Evolutionary conservation across 1,284 basidiomycete species (phyloP), one percentile per base, ranked within the genome.

Genomic region (Boletus calvinii): DNA sequence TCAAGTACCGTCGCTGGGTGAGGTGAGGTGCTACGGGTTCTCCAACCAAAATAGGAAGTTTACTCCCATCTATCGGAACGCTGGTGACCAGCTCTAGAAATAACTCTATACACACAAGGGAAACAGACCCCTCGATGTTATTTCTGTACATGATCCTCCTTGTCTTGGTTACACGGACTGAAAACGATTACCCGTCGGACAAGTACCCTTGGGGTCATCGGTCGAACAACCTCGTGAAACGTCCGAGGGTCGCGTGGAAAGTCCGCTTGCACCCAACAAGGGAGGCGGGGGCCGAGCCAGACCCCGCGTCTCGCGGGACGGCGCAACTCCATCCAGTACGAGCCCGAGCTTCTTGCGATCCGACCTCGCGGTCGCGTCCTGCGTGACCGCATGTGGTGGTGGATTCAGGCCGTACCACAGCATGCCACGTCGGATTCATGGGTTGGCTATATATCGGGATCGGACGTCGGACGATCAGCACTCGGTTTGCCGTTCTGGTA

Each of bases 381-480:
- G 41, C 13, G 41, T 35, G 46, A 12, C 36, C 36, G 36, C 6
- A 13, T 29, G 37, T 22, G 42, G 46, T 22, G 22, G 22, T n/a
- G 37, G 29, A 37, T 40, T 8, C 15, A 22, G 22, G 22, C 22
- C 22, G 22, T 35, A 32, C 44, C 44, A 45, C 4, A 37, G 48
- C 48, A 22, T 22, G 22, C 22, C 44, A 50, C 35, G 48, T 37
- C 43, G 41, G 47, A 30, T 15, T 29, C 29, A n/a, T 8, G 11
- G 3, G 5, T n/a, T 8, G 7, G 8, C 10, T 46, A 47, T 13
- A 40, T 62, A 62, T 64, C 56, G 59, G 62, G 57, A 54, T 46
- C 12, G 52, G 48, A 55, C 18, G 31, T 54, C 49, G 49, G 50
- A 52, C 30, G 54, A 68, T 68, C 64, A 62, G 43, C 15, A 34